A percentile compares a stretch with the other conserved stretches of the same genome.
Evolutionary conservation across 2,329 filamentous ascomycete species (phyloP).

Genomic region (Penicillium sp.): DNA sequence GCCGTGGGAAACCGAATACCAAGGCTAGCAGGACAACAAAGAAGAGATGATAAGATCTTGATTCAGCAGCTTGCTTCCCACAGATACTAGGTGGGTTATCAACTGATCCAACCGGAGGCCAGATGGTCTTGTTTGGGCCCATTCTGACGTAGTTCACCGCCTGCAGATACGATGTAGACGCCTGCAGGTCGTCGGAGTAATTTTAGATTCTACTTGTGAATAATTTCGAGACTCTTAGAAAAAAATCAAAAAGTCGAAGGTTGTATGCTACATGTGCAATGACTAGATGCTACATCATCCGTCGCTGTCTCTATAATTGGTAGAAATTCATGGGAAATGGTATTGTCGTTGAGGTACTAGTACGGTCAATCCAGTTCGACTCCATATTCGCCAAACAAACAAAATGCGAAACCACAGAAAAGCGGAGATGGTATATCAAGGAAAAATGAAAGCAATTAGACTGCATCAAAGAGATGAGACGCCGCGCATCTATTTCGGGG

Average conservation of each 20-base stretch:
- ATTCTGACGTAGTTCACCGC: slow-evolving; percentile 39
- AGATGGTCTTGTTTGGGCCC: slow-evolving; percentile 33
- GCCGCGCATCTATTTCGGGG: slow-evolving; percentile 41
- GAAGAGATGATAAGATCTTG: neutral
- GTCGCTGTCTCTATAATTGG: neutral
- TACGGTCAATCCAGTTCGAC: slow-evolving; percentile 14
- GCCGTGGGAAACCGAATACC: neutral
- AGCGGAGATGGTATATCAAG: slow-evolving; percentile 30
- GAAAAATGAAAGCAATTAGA: slow-evolving; percentile 12
- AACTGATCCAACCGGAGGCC: slow-evolving; percentile 22
- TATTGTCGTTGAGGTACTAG: slow-evolving; percentile 13
- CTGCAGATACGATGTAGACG: slow-evolving; percentile 17
- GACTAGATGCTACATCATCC: neutral
- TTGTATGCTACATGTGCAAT: no score
- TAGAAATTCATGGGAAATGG: slow-evolving; percentile 12
- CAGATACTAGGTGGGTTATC: neutral
- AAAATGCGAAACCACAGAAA: slow-evolving; percentile 20
- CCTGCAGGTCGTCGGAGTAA: neutral
- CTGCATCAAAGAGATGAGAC: neutral
- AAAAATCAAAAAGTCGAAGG: no score
- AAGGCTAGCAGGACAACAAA: neutral
- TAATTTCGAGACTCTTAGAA: no score
- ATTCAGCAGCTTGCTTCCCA: neutral
- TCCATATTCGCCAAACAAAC: slow-evolving; percentile 19
- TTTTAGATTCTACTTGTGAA: neutral